Conservation (phyloP, 202 grass and related monocot genomes). For the Setaria viridis region DNA sequence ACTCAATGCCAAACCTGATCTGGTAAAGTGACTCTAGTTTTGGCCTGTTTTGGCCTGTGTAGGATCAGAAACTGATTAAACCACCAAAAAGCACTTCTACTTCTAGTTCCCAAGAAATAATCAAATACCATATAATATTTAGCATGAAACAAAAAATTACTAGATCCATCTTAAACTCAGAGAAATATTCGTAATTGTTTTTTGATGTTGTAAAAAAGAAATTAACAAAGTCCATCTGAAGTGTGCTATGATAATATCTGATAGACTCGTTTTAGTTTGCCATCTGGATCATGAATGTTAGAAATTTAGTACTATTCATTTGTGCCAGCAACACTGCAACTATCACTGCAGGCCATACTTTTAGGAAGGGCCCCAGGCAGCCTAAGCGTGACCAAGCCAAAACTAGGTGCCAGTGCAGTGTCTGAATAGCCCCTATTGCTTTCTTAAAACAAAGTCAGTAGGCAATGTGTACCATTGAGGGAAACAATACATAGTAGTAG, state of each 20-base stretch:
- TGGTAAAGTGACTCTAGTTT: not conserved
- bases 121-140: not conserved
- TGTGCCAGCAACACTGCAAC: not conserved
- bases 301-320: not conserved
- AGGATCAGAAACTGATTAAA: not conserved
- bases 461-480: no score
- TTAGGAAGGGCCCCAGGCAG: not conserved
- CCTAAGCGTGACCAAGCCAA: not conserved
- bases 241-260: not conserved
- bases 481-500: not conserved
- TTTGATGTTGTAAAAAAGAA: constrained; percentile 7
- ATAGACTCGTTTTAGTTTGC: constrained; percentile 3
- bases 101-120: not conserved
- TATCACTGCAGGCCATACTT: not conserved
- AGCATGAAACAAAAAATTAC: no score
- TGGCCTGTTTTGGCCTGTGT: not conserved
- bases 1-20: constrained; percentile 6
- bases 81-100: not conserved
- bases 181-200: not conserved
- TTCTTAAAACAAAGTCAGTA: not conserved
- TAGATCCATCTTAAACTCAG: not conserved
- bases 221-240: not conserved
- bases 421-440: not conserved
- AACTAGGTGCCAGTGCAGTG: not conserved
- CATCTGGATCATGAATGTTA: not conserved